phyloP scores from a whole-genome alignment of 2,329 filamentous ascomycete genomes.

The Lachnum nothofagi region DNA sequence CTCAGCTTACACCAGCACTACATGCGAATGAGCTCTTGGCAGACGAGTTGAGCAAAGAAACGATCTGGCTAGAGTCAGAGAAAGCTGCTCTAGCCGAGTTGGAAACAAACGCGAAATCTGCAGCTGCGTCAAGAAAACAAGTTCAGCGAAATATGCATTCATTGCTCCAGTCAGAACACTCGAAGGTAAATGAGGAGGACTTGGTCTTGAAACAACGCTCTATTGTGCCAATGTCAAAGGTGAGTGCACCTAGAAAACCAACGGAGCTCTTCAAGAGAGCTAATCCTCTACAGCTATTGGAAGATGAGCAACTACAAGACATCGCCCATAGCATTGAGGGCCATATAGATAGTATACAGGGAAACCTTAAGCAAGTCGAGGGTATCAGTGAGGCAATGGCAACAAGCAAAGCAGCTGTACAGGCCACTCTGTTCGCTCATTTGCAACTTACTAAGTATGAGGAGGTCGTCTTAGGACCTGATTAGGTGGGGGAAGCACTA shows the following conservation, averaged over 20 bases:
- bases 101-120: constrained; percentile 52
- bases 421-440: constrained; percentile 29
- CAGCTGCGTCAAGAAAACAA: constrained; percentile 48
- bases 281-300: constrained; percentile 21
- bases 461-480: constrained; percentile 29
- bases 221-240: constrained; percentile 13
- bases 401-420: constrained; percentile 30
- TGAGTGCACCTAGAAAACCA: too few relatives aligned
- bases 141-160: constrained; percentile 31
- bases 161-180: constrained; percentile 24
- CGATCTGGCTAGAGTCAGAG: constrained; percentile 51
- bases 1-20: constrained; percentile 55
- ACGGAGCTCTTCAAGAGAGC: too few relatives aligned
- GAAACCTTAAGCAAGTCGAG: constrained; percentile 30
- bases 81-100: constrained; percentile 47
- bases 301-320: constrained; percentile 27
- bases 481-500: constrained; percentile 3
- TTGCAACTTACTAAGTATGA: constrained; percentile 28
- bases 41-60: constrained; percentile 52
- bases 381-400: constrained; percentile 29
- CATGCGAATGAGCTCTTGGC: constrained; percentile 59
- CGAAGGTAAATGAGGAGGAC: constrained; percentile 12
- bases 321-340: constrained; percentile 26
- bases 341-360: constrained; percentile 32
- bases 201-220: constrained; percentile 5